Conservation (phyloP, 495 filamentous ascomycete genomes). For the Aspergillus mulundensis region DNA sequence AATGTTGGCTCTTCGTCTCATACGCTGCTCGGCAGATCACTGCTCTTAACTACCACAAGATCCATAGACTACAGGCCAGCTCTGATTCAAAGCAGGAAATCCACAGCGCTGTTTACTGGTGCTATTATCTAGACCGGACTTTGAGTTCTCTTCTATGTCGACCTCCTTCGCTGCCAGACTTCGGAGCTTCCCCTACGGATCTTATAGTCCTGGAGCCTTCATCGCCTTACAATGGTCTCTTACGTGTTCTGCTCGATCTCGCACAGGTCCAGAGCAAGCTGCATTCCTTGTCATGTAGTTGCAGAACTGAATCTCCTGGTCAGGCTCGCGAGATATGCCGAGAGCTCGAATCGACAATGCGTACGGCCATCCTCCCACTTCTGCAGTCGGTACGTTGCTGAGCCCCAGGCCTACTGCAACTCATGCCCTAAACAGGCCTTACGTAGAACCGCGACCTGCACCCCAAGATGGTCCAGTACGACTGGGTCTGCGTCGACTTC, state of each 20-base stretch:
- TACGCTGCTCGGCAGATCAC: slow-evolving; percentile 27
- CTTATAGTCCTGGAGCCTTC: slow-evolving; percentile 10
- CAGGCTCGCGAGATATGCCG: slow-evolving; percentile 8
- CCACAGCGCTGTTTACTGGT: slow-evolving; percentile 25
- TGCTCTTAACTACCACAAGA: slow-evolving; percentile 24
- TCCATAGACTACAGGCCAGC: neutral
- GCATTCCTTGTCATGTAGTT: too few species aligned
- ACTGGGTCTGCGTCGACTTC: slow-evolving; percentile 27
- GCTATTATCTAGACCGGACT: slow-evolving; percentile 29
- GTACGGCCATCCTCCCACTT: slow-evolving; percentile 17
- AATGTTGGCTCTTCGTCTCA: slow-evolving; percentile 26
- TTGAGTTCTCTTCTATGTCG: slow-evolving; percentile 26
- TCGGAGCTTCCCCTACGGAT: slow-evolving; percentile 12
- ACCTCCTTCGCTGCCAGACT: slow-evolving; percentile 22
- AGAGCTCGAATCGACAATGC: slow-evolving; percentile 20
- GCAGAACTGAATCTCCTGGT: neutral
- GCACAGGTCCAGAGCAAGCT: slow-evolving; percentile 25
- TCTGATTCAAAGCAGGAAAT: slow-evolving; percentile 20
- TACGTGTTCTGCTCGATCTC: slow-evolving; percentile 23
- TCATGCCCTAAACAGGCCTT: too few species aligned
- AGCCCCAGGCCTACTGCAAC: too few species aligned
- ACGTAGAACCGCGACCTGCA: slow-evolving; percentile 15
- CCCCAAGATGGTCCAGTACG: slow-evolving; percentile 10
- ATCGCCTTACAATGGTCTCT: slow-evolving; percentile 16
- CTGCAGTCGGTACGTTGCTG: slow-evolving; percentile 14